Evolutionary conservation across 257 asterid species (phyloP).

Genomic region (Rubia yunnanensis): DNA sequence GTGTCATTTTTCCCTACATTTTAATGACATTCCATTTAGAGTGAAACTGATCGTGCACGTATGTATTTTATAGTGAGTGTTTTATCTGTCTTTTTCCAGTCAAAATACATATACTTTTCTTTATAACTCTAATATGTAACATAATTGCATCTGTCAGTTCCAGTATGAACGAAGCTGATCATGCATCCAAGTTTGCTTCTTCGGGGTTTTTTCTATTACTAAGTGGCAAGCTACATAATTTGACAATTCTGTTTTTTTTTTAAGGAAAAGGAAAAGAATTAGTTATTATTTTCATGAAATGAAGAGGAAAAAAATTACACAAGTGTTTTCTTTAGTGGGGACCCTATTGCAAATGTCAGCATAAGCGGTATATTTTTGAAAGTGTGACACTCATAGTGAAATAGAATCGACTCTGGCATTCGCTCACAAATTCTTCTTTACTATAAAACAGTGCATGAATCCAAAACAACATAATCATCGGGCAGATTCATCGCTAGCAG

Average conservation of each 20-base stretch:
- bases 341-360: conserved; percentile 7
- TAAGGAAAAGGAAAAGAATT: not conserved
- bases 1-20: too few relatives aligned
- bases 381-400: not conserved
- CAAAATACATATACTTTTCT: too few relatives aligned
- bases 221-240: not conserved
- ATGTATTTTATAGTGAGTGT: too few relatives aligned
- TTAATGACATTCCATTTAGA: too few relatives aligned
- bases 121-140: too few relatives aligned
- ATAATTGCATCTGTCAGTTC: too few relatives aligned
- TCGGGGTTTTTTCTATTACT: too few relatives aligned
- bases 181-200: conserved; percentile 2
- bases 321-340: conserved; percentile 1
- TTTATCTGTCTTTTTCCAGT: too few relatives aligned
- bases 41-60: too few relatives aligned
- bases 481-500: conserved; percentile 39
- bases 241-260: not conserved
- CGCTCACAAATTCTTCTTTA: not conserved
- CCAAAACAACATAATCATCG: conserved; percentile 26
- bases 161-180: too few relatives aligned
- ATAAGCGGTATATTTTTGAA: conserved; percentile 6
- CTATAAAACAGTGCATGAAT: conserved; percentile 29
- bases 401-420: not conserved
- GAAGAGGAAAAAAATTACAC: not conserved
- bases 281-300: too few relatives aligned